phyloP scores from a whole-genome alignment of 2,329 filamentous ascomycete genomes.

The Talaromyces sp. region DNA sequence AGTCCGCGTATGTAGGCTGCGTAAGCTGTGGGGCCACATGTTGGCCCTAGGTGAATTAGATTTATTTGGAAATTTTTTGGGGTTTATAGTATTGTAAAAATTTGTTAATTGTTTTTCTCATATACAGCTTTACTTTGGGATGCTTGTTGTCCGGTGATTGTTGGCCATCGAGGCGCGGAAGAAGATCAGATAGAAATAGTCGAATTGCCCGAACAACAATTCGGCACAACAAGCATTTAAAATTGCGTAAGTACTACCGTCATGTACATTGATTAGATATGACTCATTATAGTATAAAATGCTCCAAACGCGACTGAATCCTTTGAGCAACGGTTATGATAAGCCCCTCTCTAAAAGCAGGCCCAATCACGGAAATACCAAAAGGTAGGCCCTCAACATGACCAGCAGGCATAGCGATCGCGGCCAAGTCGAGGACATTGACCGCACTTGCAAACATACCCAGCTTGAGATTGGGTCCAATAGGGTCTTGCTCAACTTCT shows the following conservation, averaged over 20 bases:
- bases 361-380: slow-evolving; percentile 13
- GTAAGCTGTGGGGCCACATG: neutral
- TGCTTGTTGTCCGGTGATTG: neutral
- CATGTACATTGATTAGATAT: neutral
- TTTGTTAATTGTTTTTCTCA: no score
- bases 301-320: neutral
- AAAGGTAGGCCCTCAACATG: slow-evolving; percentile 27
- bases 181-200: neutral
- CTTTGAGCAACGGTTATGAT: slow-evolving; percentile 7
- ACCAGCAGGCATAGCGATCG: slow-evolving; percentile 34
- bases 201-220: neutral
- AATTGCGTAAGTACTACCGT: neutral
- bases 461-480: slow-evolving; percentile 49
- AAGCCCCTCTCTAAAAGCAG: slow-evolving; percentile 7
- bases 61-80: no score
- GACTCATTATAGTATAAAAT: neutral
- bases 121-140: neutral
- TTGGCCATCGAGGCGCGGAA: neutral
- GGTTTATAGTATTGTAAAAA: no score
- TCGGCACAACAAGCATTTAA: no score
- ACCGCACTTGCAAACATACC: slow-evolving; percentile 57
- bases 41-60: no score
- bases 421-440: slow-evolving; percentile 52
- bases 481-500: slow-evolving; percentile 47
- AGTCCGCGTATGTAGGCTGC: neutral